phyloP scores from a whole-genome alignment of 2,329 filamentous ascomycete genomes.

The Pseudogymnoascus sp. region DNA sequence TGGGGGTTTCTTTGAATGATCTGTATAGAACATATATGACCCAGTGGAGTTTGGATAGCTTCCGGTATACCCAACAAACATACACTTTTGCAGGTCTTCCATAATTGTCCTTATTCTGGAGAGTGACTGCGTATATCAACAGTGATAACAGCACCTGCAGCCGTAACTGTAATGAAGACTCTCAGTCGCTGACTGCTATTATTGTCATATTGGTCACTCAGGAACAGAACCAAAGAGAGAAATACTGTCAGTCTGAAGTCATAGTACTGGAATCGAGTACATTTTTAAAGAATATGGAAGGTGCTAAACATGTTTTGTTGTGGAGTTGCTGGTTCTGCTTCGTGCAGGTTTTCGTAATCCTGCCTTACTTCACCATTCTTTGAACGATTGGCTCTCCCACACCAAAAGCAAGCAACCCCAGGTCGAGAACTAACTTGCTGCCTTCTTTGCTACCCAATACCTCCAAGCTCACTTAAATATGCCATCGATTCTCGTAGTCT shows the following conservation, averaged over 20 bases:
- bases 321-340: background rate
- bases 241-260: no score
- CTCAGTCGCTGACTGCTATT: no score
- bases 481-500: background rate
- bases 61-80: background rate
- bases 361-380: background rate
- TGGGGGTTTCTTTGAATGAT: constrained; percentile 50
- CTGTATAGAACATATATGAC: constrained; percentile 18
- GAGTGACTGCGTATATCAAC: no score
- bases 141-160: no score
- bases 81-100: background rate
- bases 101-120: background rate
- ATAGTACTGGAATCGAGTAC: background rate
- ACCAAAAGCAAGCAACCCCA: background rate
- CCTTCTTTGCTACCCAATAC: background rate
- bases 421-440: background rate
- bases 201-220: no score
- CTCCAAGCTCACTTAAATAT: background rate
- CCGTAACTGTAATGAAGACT: no score
- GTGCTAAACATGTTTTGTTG: background rate
- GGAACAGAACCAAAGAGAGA: no score
- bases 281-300: background rate
- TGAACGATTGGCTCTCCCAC: background rate
- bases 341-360: background rate
- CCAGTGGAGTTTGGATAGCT: constrained; percentile 5